A percentile compares a stretch with the other conserved stretches of the same genome.
These are phyloP conservation scores for Hypoxylon sp. DNA, from an alignment of 2,329 filamentous ascomycete species.

Conservation along the genomic window DNA sequence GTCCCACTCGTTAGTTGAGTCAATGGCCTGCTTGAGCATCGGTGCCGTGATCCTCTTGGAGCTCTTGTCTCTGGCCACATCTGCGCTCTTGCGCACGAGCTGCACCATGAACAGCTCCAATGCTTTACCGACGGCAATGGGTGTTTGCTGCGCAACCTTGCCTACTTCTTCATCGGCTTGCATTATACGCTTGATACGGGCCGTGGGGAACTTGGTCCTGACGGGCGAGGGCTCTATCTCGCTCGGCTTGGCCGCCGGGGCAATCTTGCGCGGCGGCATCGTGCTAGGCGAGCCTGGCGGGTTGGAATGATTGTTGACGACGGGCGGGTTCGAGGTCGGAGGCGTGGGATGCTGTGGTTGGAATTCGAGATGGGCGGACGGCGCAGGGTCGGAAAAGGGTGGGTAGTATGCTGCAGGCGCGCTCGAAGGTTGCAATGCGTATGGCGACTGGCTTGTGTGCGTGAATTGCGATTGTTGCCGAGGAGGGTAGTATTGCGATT, in stretches of 20 bases:
- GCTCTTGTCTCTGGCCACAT: conserved; percentile 80
- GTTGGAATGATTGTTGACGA: conserved; percentile 37
- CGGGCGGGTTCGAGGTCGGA: conserved; percentile 34
- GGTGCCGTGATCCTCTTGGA: conserved; percentile 89
- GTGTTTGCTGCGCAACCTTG: conserved; percentile 97
- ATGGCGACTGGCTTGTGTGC: conserved; percentile 33
- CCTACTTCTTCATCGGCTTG: conserved; percentile 98
- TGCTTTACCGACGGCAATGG: conserved; percentile 93
- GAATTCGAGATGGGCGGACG: conserved; percentile 25
- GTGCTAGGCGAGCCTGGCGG: conserved; percentile 30
- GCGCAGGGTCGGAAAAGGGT: conserved; percentile 36
- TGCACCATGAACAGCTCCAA: conserved; percentile 98
- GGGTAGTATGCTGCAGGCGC: conserved; percentile 38
- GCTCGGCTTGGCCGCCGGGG: conserved; percentile 49
- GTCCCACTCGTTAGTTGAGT: conserved; percentile 90
- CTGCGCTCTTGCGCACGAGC: conserved; percentile 86
- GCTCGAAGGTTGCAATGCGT: conserved; percentile 27
- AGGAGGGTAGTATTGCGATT: conserved; percentile 24
- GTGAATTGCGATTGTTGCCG: conserved; percentile 38
- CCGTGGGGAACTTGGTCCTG: conserved; percentile 95
- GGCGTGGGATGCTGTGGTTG: conserved; percentile 22
- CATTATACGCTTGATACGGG: conserved; percentile 98
- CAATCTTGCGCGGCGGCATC: conserved; percentile 53
- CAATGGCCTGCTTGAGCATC: conserved; percentile 91
- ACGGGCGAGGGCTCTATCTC: conserved; percentile 73